A percentile compares a stretch with the other conserved stretches of the same genome.
Evolutionary conservation across 345 rosid genomes (phyloP).

Genomic region (Gossypium herbaceum): DNA sequence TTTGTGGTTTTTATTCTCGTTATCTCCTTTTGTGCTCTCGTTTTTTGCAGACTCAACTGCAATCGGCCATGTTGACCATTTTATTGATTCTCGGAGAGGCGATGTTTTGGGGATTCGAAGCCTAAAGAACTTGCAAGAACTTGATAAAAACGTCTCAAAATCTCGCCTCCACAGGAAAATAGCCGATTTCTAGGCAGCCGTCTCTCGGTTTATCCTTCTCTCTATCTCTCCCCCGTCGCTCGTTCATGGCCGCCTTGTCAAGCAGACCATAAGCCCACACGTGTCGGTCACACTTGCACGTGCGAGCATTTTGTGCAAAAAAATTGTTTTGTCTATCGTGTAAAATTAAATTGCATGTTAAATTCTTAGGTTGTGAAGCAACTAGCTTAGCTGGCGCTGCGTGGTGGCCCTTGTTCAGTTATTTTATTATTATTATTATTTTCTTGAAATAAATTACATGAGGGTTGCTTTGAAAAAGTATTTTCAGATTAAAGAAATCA

Average conservation of each 20-base stretch:
- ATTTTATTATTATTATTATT: background rate
- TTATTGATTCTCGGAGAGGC: conserved; percentile 35
- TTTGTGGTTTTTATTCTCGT: background rate
- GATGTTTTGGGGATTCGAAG: conserved; percentile 56
- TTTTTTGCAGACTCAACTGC: conserved; percentile 29
- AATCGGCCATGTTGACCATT: conserved; percentile 31
- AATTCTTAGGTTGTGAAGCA: conserved; percentile 21
- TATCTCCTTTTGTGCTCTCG: background rate
- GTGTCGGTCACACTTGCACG: conserved; percentile 2
- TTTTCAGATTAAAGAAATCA: background rate
- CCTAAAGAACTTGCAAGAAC: conserved; percentile 63
- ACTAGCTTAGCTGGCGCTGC: conserved; percentile 12
- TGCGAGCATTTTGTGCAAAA: background rate
- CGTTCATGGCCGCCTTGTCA: background rate
- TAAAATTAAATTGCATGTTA: conserved; percentile 32
- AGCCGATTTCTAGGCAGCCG: conserved; percentile 47
- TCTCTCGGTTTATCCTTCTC: background rate
- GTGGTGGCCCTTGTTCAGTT: conserved; percentile 5
- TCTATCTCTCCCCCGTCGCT: background rate
- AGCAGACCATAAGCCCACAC: conserved; percentile 1
- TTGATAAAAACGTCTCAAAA: conserved; percentile 32
- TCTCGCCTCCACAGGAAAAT: conserved; percentile 62
- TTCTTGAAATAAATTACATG: background rate
- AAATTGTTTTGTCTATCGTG: conserved; percentile 11
- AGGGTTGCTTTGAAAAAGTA: background rate